Evolutionary conservation across 2,329 filamentous ascomycete species (phyloP).

Genomic region (Beauveria pseudobassiana): DNA sequence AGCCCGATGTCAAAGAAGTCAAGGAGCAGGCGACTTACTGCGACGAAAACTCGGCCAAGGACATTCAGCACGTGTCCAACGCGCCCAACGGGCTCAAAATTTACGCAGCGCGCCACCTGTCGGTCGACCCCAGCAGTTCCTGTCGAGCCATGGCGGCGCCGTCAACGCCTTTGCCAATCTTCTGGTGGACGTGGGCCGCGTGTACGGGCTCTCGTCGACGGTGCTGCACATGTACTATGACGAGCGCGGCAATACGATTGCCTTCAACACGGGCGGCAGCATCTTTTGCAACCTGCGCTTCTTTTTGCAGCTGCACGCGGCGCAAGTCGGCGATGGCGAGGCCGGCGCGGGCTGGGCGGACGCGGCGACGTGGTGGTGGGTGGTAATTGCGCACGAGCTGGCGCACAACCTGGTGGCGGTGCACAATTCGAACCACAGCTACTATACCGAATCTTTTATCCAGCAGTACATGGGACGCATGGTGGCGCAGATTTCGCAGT

Average conservation of each 20-base stretch:
- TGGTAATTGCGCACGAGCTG: conserved; percentile 90
- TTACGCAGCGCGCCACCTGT: conserved; percentile 55
- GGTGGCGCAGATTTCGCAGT: conserved; percentile 40
- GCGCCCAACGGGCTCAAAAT: conserved; percentile 68
- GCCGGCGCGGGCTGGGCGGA: conserved; percentile 50
- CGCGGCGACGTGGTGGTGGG: conserved; percentile 82
- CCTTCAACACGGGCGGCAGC: conserved; percentile 81
- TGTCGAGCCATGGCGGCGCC: conserved; percentile 50
- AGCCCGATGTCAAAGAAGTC: conserved; percentile 63
- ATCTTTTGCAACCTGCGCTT: conserved; percentile 93
- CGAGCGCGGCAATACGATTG: conserved; percentile 69
- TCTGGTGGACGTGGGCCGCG: conserved; percentile 58
- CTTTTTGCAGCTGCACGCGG: conserved; percentile 70
- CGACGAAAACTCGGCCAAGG: conserved; percentile 65
- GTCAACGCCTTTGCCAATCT: conserved; percentile 64
- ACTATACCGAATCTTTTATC: conserved; percentile 77
- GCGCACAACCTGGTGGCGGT: conserved; percentile 82
- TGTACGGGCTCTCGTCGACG: conserved; percentile 63
- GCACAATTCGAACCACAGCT: conserved; percentile 75
- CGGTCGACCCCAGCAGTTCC: conserved; percentile 41
- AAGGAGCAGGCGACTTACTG: conserved; percentile 83
- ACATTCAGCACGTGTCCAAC: conserved; percentile 63
- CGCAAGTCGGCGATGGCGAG: conserved; percentile 27
- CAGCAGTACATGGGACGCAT: conserved; percentile 70
- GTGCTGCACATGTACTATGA: conserved; percentile 86